Evolutionary conservation across 805 yeast species (phyloP).

Genomic region (Wickerhamomyces queroliae): DNA sequence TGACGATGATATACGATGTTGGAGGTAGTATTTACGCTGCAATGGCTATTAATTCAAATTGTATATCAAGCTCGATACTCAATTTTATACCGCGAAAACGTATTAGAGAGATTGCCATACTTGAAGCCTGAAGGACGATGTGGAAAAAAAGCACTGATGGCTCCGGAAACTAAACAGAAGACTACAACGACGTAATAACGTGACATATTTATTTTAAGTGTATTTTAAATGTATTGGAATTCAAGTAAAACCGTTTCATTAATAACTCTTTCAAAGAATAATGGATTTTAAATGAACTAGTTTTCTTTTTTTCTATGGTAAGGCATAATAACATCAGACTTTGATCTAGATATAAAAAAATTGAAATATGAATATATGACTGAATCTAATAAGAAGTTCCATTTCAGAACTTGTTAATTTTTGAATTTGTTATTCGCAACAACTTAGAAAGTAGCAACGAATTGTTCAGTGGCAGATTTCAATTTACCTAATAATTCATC

Average conservation of each 20-base stretch:
- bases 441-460: conserved; percentile 79
- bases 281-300: neutral
- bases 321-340: conserved; percentile 2
- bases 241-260: conserved; percentile 1
- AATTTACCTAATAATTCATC: conserved; percentile 81
- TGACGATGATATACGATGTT: too few relatives aligned
- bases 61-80: too few relatives aligned
- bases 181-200: conserved; percentile 2
- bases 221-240: neutral
- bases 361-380: conserved; percentile 4
- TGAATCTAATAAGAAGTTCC: neutral
- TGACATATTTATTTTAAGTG: conserved; percentile 4
- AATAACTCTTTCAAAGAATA: neutral
- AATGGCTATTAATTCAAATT: too few relatives aligned
- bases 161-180: too few relatives aligned
- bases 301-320: conserved; percentile 2
- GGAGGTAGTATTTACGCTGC: too few relatives aligned
- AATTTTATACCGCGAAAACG: too few relatives aligned
- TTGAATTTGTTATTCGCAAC: neutral
- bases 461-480: conserved; percentile 88
- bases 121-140: too few relatives aligned
- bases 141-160: too few relatives aligned
- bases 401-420: neutral
- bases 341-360: conserved; percentile 1
- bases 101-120: too few relatives aligned